Evolutionary conservation across 305 asterid genomes (phyloP).

Genomic region (Coffea humblotiana): DNA sequence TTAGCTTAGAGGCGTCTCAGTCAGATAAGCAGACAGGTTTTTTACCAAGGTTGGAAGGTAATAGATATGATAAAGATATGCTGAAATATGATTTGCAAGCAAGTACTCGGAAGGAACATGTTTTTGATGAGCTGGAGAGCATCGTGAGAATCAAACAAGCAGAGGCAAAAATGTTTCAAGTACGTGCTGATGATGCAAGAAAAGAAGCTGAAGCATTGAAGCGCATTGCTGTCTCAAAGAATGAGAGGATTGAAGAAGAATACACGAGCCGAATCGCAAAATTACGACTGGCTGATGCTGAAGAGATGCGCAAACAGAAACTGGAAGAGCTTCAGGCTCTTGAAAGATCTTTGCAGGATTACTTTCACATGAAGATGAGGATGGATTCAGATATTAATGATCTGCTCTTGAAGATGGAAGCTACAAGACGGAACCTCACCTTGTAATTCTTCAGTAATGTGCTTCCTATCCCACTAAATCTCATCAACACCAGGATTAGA

Average conservation of each 20-base stretch:
- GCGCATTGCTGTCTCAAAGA: constrained; percentile 58
- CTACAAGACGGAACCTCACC: constrained; percentile 71
- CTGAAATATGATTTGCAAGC: constrained; percentile 42
- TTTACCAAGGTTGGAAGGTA: constrained; percentile 42
- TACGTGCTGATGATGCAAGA: constrained; percentile 90
- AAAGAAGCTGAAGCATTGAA: constrained; percentile 84
- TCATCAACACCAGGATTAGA: background rate
- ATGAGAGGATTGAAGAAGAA: constrained; percentile 66
- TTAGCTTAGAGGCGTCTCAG: constrained; percentile 45
- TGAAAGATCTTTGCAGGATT: constrained; percentile 72
- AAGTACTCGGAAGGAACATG: constrained; percentile 45
- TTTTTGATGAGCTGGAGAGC: constrained; percentile 85
- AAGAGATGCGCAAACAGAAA: constrained; percentile 81
- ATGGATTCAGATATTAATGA: constrained; percentile 92
- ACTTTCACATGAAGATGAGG: constrained; percentile 77
- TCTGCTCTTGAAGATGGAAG: constrained; percentile 87
- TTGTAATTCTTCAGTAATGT: constrained; percentile 29
- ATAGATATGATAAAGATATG: constrained; percentile 36
- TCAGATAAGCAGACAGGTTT: constrained; percentile 43
- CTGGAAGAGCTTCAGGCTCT: constrained; percentile 70
- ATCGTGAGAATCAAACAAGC: constrained; percentile 87
- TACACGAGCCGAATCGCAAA: constrained; percentile 54
- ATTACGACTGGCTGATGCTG: constrained; percentile 75
- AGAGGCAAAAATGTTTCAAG: constrained; percentile 87
- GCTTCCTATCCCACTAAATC: background rate